Conservation (phyloP, 495 filamentous ascomycete species). For the Arthonia radiata region DNA sequence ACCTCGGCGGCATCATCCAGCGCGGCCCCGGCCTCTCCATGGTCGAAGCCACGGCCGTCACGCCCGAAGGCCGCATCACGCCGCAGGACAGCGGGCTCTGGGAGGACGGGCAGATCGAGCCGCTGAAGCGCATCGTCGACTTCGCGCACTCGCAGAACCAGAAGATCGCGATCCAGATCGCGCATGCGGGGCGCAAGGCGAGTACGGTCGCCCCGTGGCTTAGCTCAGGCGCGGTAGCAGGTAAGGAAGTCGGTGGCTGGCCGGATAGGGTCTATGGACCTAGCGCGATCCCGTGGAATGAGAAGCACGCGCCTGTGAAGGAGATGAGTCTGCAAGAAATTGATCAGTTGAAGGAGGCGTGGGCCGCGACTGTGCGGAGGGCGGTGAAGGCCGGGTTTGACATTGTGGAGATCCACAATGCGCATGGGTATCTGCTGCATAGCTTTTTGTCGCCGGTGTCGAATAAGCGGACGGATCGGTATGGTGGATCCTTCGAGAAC, state of each 20-base stretch:
- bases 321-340: slow-evolving; percentile 38
- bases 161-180: slow-evolving; percentile 47
- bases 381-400: slow-evolving; percentile 46
- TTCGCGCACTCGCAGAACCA: slow-evolving; percentile 47
- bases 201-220: slow-evolving; percentile 39
- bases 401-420: slow-evolving; percentile 44
- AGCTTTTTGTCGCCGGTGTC: too few relatives aligned
- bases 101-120: slow-evolving; percentile 42
- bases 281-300: slow-evolving; percentile 22
- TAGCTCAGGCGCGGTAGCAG: slow-evolving; percentile 19
- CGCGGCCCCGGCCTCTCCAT: slow-evolving; percentile 40
- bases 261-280: slow-evolving; percentile 38
- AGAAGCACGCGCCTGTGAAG: slow-evolving; percentile 22
- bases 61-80: slow-evolving; percentile 43
- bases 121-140: slow-evolving; percentile 33
- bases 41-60: slow-evolving; percentile 43
- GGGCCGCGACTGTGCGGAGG: slow-evolving; percentile 30
- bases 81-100: slow-evolving; percentile 46
- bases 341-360: slow-evolving; percentile 32
- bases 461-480: slow-evolving; percentile 38
- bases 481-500: slow-evolving; percentile 44
- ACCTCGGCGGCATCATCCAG: slow-evolving; percentile 33
- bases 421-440: too few relatives aligned
- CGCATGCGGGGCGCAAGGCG: slow-evolving; percentile 51
- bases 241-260: slow-evolving; percentile 38